Evolutionary conservation across 1,139 yeast species (phyloP).

Genomic region (Debaryomyces psychrophilus): DNA sequence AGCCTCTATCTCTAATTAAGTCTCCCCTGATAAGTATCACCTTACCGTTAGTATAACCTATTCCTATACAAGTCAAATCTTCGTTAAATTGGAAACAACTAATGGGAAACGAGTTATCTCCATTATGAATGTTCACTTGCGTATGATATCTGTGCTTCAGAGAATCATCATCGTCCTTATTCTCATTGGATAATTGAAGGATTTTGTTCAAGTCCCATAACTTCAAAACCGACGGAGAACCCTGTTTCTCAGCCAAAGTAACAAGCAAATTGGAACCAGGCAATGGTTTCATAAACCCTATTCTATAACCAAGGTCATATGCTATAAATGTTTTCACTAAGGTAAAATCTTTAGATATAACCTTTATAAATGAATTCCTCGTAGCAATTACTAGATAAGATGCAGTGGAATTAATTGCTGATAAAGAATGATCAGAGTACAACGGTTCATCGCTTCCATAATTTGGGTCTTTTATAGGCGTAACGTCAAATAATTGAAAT

Average conservation of each 20-base stretch:
- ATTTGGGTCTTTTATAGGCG: slow-evolving; percentile 84
- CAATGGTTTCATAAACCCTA: slow-evolving; percentile 57
- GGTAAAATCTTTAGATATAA: slow-evolving; percentile 55
- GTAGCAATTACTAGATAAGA: slow-evolving; percentile 63
- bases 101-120: slow-evolving; percentile 70
- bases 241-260: slow-evolving; percentile 75
- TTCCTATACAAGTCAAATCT: slow-evolving; percentile 67
- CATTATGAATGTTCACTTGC: slow-evolving; percentile 43
- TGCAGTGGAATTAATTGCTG: slow-evolving; percentile 60
- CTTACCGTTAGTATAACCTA: slow-evolving; percentile 88
- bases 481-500: slow-evolving; percentile 81
- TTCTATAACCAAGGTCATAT: slow-evolving; percentile 64
- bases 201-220: slow-evolving; percentile 71
- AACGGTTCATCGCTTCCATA: slow-evolving; percentile 63
- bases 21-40: slow-evolving; percentile 88
- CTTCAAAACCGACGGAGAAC: slow-evolving; percentile 65
- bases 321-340: slow-evolving; percentile 58
- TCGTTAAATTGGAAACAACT: slow-evolving; percentile 62
- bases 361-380: slow-evolving; percentile 55
- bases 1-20: slow-evolving; percentile 82
- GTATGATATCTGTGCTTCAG: slow-evolving; percentile 37
- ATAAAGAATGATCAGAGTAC: slow-evolving; percentile 77
- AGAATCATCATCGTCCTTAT: slow-evolving; percentile 42
- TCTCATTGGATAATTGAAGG: slow-evolving; percentile 29
- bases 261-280: slow-evolving; percentile 55